Base-by-base conservation (phyloP, 306 rosid species). In the Trifolium subterraneum region DNA sequence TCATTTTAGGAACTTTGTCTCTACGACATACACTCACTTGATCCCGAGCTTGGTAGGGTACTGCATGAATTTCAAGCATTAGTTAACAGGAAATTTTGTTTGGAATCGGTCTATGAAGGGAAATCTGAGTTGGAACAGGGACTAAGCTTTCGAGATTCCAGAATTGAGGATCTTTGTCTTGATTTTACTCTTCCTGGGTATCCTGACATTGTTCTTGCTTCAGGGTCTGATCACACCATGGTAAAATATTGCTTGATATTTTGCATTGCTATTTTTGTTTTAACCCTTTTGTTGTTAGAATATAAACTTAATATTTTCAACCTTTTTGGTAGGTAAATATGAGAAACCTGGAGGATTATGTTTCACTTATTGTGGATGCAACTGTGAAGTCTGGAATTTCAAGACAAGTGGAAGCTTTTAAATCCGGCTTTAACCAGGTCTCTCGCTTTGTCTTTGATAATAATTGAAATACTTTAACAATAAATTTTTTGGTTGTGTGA, bases 131-230 rank as follows among this genome's bases (percentile, higher is more conserved):
- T 76, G 23, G 76, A 84, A 52, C 48, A 52, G 20, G 88, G 81
- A 44, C 76, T 47, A 2, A 84, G 83, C 78, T 95, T 86, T 72
- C 86, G 88, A 71, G 79, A 81, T 55, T 81, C 87, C 42, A 81
- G 72, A 63, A 88, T 95, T 72, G 99, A 92, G 80, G 99, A 95
- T 84, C 99, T 95, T 81, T 92, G 83, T 81, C 90, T 95, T 80
- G 98, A 95, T 83, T 95, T 95, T 76, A 85, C 93, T 58, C 93
- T 95, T 76, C 99, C 99, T 60, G 99, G 98, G 68, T 90, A 90
- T 83, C 96, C 96, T 65, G 92, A 87, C 80, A 86, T 87, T 68
- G 70, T 81, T 74, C 96, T 90, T 72, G 69, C 88, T 66, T 88
- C 92, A 15, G 81, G 79, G 68, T 71, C 83, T 19, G 88, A 87